phyloP scores from a whole-genome alignment of 2,329 filamentous ascomycete species.

The Pyrenophora teres region DNA sequence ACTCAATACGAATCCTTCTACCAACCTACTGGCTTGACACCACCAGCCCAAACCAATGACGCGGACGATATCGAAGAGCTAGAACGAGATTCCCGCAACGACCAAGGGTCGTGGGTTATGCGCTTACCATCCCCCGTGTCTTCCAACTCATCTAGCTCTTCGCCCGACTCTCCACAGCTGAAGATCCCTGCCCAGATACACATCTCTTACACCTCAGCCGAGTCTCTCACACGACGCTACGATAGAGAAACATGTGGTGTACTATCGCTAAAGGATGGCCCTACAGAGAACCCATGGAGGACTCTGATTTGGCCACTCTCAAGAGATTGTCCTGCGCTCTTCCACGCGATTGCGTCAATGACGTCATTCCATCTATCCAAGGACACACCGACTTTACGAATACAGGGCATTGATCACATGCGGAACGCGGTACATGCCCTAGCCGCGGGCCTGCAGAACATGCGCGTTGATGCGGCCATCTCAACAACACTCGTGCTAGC shows the following conservation, averaged over 20 bases:
- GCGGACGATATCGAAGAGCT: slow-evolving; percentile 61
- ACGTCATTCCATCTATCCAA: slow-evolving; percentile 70
- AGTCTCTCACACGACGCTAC: slow-evolving; percentile 67
- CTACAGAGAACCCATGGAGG: slow-evolving; percentile 72
- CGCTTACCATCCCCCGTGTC: slow-evolving; percentile 44
- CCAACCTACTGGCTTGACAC: slow-evolving; percentile 36
- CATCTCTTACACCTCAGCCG: slow-evolving; percentile 59
- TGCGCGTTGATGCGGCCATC: slow-evolving; percentile 67
- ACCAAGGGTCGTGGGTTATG: slow-evolving; percentile 45
- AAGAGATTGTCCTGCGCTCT: slow-evolving; percentile 66
- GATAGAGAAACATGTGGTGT: slow-evolving; percentile 71
- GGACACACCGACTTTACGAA: slow-evolving; percentile 60
- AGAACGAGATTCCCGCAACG: slow-evolving; percentile 47
- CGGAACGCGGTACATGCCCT: slow-evolving; percentile 65
- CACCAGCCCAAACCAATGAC: slow-evolving; percentile 38
- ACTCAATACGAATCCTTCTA: slow-evolving; percentile 45
- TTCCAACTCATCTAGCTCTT: slow-evolving; percentile 44
- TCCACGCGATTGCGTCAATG: slow-evolving; percentile 70
- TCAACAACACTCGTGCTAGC: slow-evolving; percentile 72
- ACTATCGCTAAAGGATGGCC: slow-evolving; percentile 71
- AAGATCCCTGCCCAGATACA: slow-evolving; percentile 51
- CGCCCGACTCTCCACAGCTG: slow-evolving; percentile 28
- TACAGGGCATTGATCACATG: slow-evolving; percentile 72
- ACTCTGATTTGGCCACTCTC: slow-evolving; percentile 72
- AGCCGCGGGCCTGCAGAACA: slow-evolving; percentile 63